Evolutionary conservation across 768 basidiomycete genomes (phyloP).

Genomic region (Thelephora ganbajun): DNA sequence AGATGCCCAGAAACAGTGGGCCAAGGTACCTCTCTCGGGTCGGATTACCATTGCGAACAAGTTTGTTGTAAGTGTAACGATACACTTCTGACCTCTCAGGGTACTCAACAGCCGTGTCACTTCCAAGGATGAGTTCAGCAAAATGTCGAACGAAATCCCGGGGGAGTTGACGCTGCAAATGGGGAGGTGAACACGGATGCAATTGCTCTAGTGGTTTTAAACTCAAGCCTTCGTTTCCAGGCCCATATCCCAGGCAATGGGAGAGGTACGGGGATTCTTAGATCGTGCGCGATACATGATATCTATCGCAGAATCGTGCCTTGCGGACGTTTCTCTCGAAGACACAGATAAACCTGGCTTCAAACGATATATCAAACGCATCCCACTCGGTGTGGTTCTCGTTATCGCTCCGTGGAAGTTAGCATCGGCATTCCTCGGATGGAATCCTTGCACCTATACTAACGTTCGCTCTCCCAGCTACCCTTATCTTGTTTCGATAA

Average conservation of each 20-base stretch:
- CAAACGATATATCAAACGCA: slow-evolving; percentile 69
- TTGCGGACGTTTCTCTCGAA: slow-evolving; percentile 60
- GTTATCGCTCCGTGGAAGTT: slow-evolving; percentile 92
- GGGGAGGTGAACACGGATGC: slow-evolving; percentile 51
- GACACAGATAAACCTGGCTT: slow-evolving; percentile 78
- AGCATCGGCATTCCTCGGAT: slow-evolving; percentile 11
- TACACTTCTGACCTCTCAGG: slow-evolving; percentile 1
- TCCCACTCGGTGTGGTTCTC: slow-evolving; percentile 76
- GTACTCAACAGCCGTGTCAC: slow-evolving; percentile 15
- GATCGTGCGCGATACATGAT: slow-evolving; percentile 79
- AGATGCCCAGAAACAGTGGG: slow-evolving; percentile 67
- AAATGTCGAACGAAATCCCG: slow-evolving; percentile 44
- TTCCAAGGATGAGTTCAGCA: slow-evolving; percentile 36
- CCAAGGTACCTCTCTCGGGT: slow-evolving; percentile 38
- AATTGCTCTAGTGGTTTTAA: neutral
- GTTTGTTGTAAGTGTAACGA: slow-evolving; percentile 46
- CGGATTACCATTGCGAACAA: slow-evolving; percentile 57
- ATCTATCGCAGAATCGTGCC: slow-evolving; percentile 59
- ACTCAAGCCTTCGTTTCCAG: slow-evolving; percentile 22
- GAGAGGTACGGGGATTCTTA: slow-evolving; percentile 71
- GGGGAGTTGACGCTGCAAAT: slow-evolving; percentile 79
- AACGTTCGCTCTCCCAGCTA: slow-evolving; percentile 31
- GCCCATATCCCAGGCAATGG: slow-evolving; percentile 63
- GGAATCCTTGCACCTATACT: neutral
- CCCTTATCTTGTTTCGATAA: slow-evolving; percentile 83